Conservation (phyloP, 352 stramenopile genomes). For the Pythium coloratum region DNA sequence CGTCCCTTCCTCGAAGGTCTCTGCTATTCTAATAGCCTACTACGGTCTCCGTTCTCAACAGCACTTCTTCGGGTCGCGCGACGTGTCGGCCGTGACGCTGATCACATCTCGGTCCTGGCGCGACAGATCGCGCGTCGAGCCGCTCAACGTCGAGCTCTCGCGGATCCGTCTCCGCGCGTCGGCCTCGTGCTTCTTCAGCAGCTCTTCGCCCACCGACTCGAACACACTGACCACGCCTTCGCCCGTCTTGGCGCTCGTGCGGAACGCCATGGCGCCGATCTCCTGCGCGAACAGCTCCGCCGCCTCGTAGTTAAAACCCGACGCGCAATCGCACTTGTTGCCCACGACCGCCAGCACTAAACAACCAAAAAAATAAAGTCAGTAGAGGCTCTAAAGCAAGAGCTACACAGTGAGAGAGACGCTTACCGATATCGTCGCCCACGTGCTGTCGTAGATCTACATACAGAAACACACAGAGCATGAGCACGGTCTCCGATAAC, state of each 20-base stretch:
- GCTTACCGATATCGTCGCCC: slow-evolving; percentile 60
- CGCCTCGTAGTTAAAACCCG: slow-evolving; percentile 63
- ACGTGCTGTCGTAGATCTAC: slow-evolving; percentile 79
- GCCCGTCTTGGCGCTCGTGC: slow-evolving; percentile 80
- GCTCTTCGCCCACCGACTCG: slow-evolving; percentile 63
- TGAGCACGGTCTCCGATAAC: neutral
- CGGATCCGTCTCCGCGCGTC: slow-evolving; percentile 49
- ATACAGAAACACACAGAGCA: slow-evolving; percentile 5
- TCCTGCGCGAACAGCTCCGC: slow-evolving; percentile 75
- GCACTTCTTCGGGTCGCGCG: slow-evolving; percentile 14
- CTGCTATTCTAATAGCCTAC: neutral
- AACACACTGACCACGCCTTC: slow-evolving; percentile 78
- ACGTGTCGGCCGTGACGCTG: slow-evolving; percentile 10
- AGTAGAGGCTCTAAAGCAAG: neutral
- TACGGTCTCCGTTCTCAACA: slow-evolving; percentile 4
- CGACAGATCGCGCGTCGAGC: slow-evolving; percentile 9
- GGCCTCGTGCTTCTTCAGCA: slow-evolving; percentile 81
- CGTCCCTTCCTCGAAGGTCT: neutral
- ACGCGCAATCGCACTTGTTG: slow-evolving; percentile 79
- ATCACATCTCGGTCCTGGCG: slow-evolving; percentile 17
- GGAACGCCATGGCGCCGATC: slow-evolving; percentile 82
- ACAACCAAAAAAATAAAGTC: neutral
- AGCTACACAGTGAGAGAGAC: neutral
- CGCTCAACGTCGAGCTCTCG: slow-evolving; percentile 36
- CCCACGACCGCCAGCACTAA: slow-evolving; percentile 76